Percentiles rank a stretch among this genome's conserved stretches.
These are phyloP conservation scores for Suillus subluteus DNA, from an alignment of 768 basidiomycete species.

Conservation along the genomic window DNA sequence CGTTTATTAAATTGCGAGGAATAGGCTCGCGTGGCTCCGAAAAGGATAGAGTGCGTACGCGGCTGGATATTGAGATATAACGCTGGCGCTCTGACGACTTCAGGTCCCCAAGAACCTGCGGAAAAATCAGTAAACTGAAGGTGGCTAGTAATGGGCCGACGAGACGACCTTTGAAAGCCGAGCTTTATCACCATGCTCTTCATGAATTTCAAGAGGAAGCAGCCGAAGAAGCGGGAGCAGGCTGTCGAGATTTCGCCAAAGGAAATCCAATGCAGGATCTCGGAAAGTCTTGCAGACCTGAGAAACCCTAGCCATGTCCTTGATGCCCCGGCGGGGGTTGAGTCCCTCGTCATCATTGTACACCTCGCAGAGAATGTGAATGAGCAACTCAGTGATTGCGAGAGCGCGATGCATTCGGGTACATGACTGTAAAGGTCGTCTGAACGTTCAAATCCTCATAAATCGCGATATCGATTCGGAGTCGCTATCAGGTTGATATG, in stretches of 20 bases:
- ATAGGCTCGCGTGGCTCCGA: not conserved
- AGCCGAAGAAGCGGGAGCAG: conserved; percentile 1
- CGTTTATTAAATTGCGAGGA: not conserved
- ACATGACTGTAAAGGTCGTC: not conserved
- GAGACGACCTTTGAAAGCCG: conserved; percentile 1
- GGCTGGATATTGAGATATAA: conserved; percentile 5
- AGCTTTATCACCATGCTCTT: not conserved
- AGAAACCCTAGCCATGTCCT: conserved; percentile 4
- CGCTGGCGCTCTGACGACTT: not conserved
- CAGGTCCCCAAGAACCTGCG: not conserved
- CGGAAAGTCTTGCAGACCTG: conserved; percentile 3
- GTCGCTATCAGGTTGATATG: not conserved
- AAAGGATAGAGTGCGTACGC: conserved; percentile 8
- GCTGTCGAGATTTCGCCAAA: conserved; percentile 2
- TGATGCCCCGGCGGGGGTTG: not conserved
- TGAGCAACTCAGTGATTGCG: conserved; percentile 7
- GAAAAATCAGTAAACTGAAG: not conserved
- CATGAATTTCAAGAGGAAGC: not conserved
- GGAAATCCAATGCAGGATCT: conserved; percentile 6
- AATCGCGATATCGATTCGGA: not conserved
- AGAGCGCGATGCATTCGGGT: conserved; percentile 8
- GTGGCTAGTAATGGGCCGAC: not conserved
- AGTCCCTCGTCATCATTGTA: conserved; percentile 2
- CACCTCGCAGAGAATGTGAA: not conserved
- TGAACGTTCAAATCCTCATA: not conserved